Evolutionary conservation across 2,329 filamentous ascomycete species (phyloP).

Genomic region (Colletotrichum neosansevieriae): DNA sequence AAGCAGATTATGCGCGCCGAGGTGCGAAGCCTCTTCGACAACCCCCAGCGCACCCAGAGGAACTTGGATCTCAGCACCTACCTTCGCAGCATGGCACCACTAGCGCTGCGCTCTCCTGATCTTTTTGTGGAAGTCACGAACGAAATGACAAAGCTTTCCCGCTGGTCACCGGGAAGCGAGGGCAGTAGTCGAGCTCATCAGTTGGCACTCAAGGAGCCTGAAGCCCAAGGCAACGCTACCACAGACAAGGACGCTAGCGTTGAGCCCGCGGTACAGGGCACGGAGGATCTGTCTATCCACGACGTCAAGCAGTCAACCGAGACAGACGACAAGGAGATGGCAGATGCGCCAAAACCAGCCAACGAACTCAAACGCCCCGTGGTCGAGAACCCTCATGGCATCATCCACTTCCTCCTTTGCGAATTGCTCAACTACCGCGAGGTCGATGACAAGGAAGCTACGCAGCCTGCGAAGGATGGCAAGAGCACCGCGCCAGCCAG

Average conservation of each 20-base stretch:
- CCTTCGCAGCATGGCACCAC: slow-evolving; percentile 80
- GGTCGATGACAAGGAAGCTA: slow-evolving; percentile 84
- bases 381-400: slow-evolving; percentile 92
- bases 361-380: slow-evolving; percentile 83
- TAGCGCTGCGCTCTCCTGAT: slow-evolving; percentile 84
- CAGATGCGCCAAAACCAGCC: slow-evolving; percentile 72
- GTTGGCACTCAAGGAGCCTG: slow-evolving; percentile 57
- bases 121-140: slow-evolving; percentile 90
- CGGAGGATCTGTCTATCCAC: slow-evolving; percentile 60
- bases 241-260: slow-evolving; percentile 45
- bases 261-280: slow-evolving; percentile 59
- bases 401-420: slow-evolving; percentile 93
- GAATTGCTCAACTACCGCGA: slow-evolving; percentile 93
- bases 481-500: slow-evolving; percentile 51
- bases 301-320: slow-evolving; percentile 73
- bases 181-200: slow-evolving; percentile 50
- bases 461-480: slow-evolving; percentile 56
- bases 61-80: slow-evolving; percentile 78
- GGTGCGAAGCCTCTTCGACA: slow-evolving; percentile 82
- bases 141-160: slow-evolving; percentile 81
- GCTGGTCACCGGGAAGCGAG: slow-evolving; percentile 63
- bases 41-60: slow-evolving; percentile 61
- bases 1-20: slow-evolving; percentile 93
- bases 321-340: slow-evolving; percentile 68
- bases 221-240: slow-evolving; percentile 42